These are phyloP conservation scores for Hortiboletus flavorubellus DNA, from an alignment of 768 basidiomycete species.

Conservation along the genomic window DNA sequence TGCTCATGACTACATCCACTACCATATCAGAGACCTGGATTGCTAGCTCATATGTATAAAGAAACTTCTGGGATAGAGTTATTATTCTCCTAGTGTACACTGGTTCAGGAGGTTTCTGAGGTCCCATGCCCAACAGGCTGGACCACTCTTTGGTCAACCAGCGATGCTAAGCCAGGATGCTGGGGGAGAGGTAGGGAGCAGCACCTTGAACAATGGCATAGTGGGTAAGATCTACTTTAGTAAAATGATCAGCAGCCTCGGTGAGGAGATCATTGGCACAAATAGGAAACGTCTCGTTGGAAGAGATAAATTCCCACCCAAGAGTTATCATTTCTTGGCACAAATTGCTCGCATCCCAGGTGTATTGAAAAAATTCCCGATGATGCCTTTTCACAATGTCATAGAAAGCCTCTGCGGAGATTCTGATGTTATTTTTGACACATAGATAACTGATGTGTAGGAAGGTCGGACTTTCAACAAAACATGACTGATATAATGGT, in stretches of 20 bases:
- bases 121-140: not conserved
- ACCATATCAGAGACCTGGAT: not conserved
- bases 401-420: not conserved
- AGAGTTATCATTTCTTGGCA: conserved; percentile 6
- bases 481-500: not conserved
- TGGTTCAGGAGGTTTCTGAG: not conserved
- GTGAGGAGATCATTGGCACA: conserved; percentile 6
- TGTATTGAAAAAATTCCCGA: not conserved
- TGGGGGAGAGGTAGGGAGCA: not conserved
- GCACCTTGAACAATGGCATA: not conserved
- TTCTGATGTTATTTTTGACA: not conserved
- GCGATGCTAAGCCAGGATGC: not conserved
- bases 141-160: conserved; percentile 8
- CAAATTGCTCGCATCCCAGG: conserved; percentile 5
- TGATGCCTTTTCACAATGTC: not conserved
- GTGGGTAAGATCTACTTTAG: conserved; percentile 1
- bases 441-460: not conserved
- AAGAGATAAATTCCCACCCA: conserved; percentile 5
- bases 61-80: not conserved
- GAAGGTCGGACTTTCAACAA: not conserved
- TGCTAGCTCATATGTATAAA: not conserved
- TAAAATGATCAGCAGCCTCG: conserved; percentile 8
- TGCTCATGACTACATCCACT: not conserved
- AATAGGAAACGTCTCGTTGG: conserved; percentile 1
- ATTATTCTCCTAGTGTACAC: not conserved